Evolutionary conservation across 805 yeast species (phyloP).

Genomic region (Starmerella apis): DNA sequence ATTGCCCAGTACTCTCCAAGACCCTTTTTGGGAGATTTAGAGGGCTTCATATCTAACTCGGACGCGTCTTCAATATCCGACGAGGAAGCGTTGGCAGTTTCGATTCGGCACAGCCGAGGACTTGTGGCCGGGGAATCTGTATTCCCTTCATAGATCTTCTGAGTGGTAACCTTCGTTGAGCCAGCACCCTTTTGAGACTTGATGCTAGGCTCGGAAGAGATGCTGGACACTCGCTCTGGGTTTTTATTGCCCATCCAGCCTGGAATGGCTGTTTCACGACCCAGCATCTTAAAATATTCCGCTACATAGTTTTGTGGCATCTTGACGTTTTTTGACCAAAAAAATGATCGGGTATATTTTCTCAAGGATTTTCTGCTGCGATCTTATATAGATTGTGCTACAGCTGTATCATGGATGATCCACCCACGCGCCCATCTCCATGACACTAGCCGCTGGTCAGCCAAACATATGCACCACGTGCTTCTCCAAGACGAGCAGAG

Average conservation of each 20-base stretch:
- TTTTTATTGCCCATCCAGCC: constrained; percentile 14
- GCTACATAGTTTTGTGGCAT: not conserved
- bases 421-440: not conserved
- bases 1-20: constrained; percentile 49
- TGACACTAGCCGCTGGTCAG: not conserved
- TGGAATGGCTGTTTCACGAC: constrained; percentile 18
- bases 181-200: not conserved
- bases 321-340: not conserved
- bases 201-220: constrained; percentile 1
- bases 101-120: not conserved
- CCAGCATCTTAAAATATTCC: constrained; percentile 11
- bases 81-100: not conserved
- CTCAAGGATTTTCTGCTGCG: not conserved
- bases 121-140: not conserved
- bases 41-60: not conserved
- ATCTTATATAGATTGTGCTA: constrained; percentile 1
- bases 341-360: not conserved
- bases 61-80: not conserved
- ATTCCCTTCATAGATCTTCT: not conserved
- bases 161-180: not conserved
- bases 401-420: not conserved
- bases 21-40: constrained; percentile 4
- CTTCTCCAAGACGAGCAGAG: no score
- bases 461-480: not conserved
- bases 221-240: not conserved